Base-by-base conservation (phyloP, 371 early-diverging fungal genomes). In the Catenaria anguillulae region DNA sequence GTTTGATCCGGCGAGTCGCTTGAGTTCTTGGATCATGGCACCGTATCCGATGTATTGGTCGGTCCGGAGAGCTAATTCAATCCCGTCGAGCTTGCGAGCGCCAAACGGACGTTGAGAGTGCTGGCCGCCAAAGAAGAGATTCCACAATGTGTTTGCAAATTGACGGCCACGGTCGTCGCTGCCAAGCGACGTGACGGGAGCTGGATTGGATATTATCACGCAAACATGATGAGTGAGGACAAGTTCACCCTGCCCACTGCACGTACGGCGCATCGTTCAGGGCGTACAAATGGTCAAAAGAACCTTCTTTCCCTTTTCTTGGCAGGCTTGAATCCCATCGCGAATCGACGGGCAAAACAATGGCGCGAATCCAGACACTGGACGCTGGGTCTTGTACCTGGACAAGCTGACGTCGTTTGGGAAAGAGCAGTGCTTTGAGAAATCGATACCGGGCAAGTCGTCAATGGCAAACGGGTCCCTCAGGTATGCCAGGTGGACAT, bases 71-170 rank as follows among this genome's bases (percentile, higher is more conserved):
- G 52, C 52, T 10, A 50, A 31, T 26, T 50, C 52, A 15, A 50
- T 50, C 2, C 52, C 52, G 31, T 50, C 52, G 12, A 50, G 52
- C 2, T 29, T 31, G 29, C 29, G 13, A 29, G 8, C 31, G 29
- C 52, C 52, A 29, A 50, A 50, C 52, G 52, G 52, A 8, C 52
- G 52, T 31, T 29, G 52, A 26, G 52, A 29, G 52, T 50, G 52
- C 29, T 26, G 12, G 6, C 52, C 52, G 12, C 29, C 26, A 31
- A 50, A 50, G 29, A 50, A 50, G 1, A 50, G 31, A 6, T 50
- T 50, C 52, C 52, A 50, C 52, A 50, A 8, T 26, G 24, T 50
- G 26, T 29, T 15, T 17, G 52, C 52, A 0, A 29, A 26, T 13
- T 50, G 21, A 10, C 52, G 52, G 52, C 52, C 8, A 6, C 10